phyloP scores from a whole-genome alignment of 139 green algal genomes.

The Chlorella ohadii region DNA sequence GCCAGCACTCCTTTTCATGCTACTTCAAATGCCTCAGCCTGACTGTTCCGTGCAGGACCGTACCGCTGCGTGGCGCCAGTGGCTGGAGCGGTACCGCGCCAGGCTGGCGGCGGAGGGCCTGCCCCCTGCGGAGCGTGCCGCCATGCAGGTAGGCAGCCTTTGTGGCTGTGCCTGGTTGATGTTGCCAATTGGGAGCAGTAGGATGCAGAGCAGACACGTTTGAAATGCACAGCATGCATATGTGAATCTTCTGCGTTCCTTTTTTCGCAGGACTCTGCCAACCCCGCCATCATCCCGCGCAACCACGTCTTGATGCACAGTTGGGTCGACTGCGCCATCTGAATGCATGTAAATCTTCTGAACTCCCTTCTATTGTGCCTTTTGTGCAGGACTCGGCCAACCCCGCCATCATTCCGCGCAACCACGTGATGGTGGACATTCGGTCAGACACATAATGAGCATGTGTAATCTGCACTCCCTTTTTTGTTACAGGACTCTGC shows the following conservation, averaged over 20 bases:
- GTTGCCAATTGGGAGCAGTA: no score
- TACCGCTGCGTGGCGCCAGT: constrained; percentile 61
- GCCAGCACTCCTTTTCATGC: no score
- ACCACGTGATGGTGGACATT: constrained; percentile 86
- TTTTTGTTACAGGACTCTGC: constrained; percentile 50
- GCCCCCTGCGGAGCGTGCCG: constrained; percentile 48
- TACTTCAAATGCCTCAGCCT: no score
- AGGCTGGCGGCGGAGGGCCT: constrained; percentile 60
- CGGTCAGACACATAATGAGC: no score
- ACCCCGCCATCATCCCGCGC: constrained; percentile 80
- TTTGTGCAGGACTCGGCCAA: constrained; percentile 63
- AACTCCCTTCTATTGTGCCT: background rate
- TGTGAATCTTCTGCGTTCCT: no score
- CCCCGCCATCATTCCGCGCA: constrained; percentile 84
- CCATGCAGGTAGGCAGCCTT: constrained; percentile 42
- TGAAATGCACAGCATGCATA: no score
- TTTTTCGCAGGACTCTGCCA: constrained; percentile 46
- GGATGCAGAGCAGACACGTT: no score
- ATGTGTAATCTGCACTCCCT: no score
- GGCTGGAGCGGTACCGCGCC: constrained; percentile 65
- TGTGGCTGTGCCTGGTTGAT: no score
- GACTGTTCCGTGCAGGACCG: constrained; percentile 33
- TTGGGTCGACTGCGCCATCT: no score
- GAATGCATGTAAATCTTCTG: no score
- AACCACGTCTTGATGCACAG: no score